Base-by-base conservation (phyloP, 1,139 yeast genomes). In the Magnusiomyces tetraspermus region DNA sequence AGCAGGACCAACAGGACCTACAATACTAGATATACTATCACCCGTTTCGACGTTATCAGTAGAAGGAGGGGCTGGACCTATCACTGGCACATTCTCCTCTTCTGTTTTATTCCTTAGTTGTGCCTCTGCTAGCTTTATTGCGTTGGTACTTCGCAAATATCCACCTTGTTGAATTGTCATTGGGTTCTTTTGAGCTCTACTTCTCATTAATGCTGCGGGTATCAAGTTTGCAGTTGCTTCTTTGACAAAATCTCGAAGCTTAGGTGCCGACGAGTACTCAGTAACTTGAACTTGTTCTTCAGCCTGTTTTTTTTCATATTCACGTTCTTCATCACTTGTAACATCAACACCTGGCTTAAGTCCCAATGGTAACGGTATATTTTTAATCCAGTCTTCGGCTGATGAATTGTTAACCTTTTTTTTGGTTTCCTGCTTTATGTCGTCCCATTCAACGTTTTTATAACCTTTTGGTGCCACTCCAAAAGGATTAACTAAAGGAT, bases 401-500 rank as follows among this genome's bases (percentile, higher is more conserved):
- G 53, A 21, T 48, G 45, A 28, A 37, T 38, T 22, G 19, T 40
- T 8, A 26, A 42, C 11, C 50, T 38, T 13, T 42, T 30, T n/a
- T 22, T 15, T 15, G n/a, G 6, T 24, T 42, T 23, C 33, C 31
- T 22, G 21, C 28, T 15, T 22, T 13, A 42, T 17, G 13, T 21
- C 17, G n/a, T 31, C 26, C 11, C 60, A 45, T 24, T 53, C 52
- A 5, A 52, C 52, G 44, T 57, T 57, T 3, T 59, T 58, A 48
- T 53, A 47, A 11, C 65, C 65, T 4, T 55, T 55, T 2, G 66
- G 66, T 15, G 67, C 61, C 22, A 53, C 53, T 2, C 67, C 67
- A 41, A 55, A 51, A 1, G 67, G 67, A 52, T 63, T 63, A 37
- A 61, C 49, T 13, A 56, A 56, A 2, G 64, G 62, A 48, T 63